Base-by-base conservation (phyloP, 352 stramenopile species). In the Phytophthora tubulina region DNA sequence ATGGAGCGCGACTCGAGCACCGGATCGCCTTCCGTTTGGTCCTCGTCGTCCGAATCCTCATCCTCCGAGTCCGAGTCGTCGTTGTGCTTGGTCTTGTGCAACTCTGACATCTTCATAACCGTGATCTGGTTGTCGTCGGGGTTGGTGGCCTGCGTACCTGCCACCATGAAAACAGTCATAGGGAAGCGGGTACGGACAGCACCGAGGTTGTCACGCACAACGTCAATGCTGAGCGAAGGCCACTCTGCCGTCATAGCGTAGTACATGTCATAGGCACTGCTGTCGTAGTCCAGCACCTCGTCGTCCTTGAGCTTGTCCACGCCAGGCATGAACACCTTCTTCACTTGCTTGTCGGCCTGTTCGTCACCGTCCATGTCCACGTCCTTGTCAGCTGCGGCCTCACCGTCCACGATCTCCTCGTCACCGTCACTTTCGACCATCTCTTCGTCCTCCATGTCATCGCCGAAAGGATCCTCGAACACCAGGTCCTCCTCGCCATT, bases 251-350 rank as follows among this genome's bases (percentile, higher is more conserved):
- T 97, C 70, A 99, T 94, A 38, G 96, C 95, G 76, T 99, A 99
- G 85, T 99, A 99, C 97, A 99, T 99, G 79, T 98, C 97, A 86
- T 99, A 99, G 6, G 98, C 98, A 36, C 88, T 97, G 75, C 93
- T 97, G 79, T 99, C 98, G 86, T 99, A 99, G 82, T 99, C 98
- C 41, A 99, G 89, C 75, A 98, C 86, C 75, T 99, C 92, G 61
- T 97, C 96, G 51, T 98, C 92, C 50, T 84, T 76, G 32, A 99
- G 75, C 62, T 89, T 87, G 78, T 98, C 89, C 50, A 96, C 85
- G 32, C 91, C 92, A 10, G 97, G 96, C 87, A 98, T 94, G 86
- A 98, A 99, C 33, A 98, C 96, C 79, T 97, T 88, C 84, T 91
- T 94, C 39, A 80, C 70, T 62, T 80, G 63, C 56, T 88, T 82